phyloP scores from a whole-genome alignment of 306 rosid species.

The Calophaca sinica region DNA sequence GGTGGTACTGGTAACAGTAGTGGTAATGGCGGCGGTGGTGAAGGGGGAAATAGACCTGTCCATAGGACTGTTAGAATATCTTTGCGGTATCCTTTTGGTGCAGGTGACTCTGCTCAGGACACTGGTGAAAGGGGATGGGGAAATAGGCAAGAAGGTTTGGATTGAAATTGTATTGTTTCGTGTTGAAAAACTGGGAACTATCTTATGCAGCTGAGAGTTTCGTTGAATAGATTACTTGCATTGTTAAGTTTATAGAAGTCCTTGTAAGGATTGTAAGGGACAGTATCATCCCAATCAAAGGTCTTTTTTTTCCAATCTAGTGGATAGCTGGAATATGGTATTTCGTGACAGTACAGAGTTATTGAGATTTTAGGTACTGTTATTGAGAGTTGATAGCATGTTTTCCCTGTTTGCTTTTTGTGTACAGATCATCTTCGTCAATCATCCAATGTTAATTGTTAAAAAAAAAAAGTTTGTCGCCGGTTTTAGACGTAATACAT shows the following conservation, averaged over 20 bases:
- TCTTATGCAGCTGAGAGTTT: slow-evolving; percentile 47
- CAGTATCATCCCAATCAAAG: slow-evolving; percentile 24
- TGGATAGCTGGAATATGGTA: slow-evolving; percentile 43
- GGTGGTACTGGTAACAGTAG: too few relatives aligned
- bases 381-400: slow-evolving; percentile 35
- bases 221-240: slow-evolving; percentile 36
- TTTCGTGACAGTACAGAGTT: slow-evolving; percentile 31
- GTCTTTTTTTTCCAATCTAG: not conserved
- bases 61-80: slow-evolving; percentile 57
- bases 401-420: not conserved
- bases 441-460: slow-evolving; percentile 31
- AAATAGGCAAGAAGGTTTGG: slow-evolving; percentile 49
- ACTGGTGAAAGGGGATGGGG: slow-evolving; percentile 42
- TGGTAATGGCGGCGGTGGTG: slow-evolving; percentile 23
- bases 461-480: too few relatives aligned
- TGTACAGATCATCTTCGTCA: slow-evolving; percentile 49
- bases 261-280: slow-evolving; percentile 39
- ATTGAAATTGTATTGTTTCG: slow-evolving; percentile 46
- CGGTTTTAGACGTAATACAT: too few relatives aligned
- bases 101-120: slow-evolving; percentile 43
- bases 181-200: slow-evolving; percentile 35
- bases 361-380: slow-evolving; percentile 42
- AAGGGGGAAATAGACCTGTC: slow-evolving; percentile 45
- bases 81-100: slow-evolving; percentile 50
- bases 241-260: slow-evolving; percentile 38